Conservation (phyloP, 1,284 basidiomycete genomes). For the Cutaneotrichosporon sp. region DNA sequence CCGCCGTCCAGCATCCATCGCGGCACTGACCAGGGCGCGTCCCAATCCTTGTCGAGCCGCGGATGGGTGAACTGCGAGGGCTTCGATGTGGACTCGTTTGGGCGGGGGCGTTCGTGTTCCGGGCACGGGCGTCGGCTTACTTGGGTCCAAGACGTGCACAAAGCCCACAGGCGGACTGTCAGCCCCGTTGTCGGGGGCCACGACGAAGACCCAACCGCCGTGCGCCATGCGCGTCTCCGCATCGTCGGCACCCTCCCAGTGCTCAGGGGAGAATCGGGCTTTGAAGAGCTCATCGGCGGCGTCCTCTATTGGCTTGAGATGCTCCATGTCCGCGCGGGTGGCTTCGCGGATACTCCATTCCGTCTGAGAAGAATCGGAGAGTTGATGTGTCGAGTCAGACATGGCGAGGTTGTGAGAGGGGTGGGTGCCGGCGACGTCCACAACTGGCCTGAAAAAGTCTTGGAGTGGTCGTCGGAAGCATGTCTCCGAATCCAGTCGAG, state of each 20-base stretch:
- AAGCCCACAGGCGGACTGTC: not conserved
- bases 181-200: not conserved
- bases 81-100: not conserved
- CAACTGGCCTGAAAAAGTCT: no score
- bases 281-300: not conserved
- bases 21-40: not conserved
- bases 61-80: not conserved
- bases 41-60: not conserved
- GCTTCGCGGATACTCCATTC: no score
- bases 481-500: no score
- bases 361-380: no score
- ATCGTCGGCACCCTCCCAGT: not conserved
- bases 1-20: not conserved
- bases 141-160: not conserved
- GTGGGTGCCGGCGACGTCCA: no score
- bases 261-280: not conserved
- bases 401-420: no score
- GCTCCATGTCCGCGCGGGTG: not conserved
- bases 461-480: no score
- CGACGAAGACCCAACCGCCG: not conserved
- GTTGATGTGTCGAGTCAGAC: no score
- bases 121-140: no score
- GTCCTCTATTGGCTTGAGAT: not conserved
- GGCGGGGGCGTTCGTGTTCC: not conserved
- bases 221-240: not conserved